phyloP scores from a whole-genome alignment of 2,329 filamentous ascomycete genomes.

The Aspergillus sergii region DNA sequence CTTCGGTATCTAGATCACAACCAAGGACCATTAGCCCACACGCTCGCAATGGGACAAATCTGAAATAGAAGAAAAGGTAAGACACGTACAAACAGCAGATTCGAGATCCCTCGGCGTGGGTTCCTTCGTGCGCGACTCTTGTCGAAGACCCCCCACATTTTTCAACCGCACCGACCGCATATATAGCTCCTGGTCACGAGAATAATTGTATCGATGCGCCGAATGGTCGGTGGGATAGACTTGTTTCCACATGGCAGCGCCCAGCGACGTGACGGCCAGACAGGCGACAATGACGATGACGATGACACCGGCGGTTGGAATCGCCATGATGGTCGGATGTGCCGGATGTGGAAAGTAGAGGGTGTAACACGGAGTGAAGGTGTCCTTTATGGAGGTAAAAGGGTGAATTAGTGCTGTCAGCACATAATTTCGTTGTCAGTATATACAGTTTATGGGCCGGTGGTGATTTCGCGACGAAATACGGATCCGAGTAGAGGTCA shows the following conservation, averaged over 20 bases:
- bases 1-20: background rate
- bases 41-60: too few species aligned
- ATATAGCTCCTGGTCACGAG: slow-evolving; percentile 34
- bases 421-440: background rate
- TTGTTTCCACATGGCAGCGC: slow-evolving; percentile 33
- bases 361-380: background rate
- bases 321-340: slow-evolving; percentile 17
- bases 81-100: background rate
- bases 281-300: slow-evolving; percentile 38
- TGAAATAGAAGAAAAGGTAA: too few species aligned
- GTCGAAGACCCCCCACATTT: slow-evolving; percentile 27
- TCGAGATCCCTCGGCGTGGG: slow-evolving; percentile 10
- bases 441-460: background rate
- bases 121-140: slow-evolving; percentile 21
- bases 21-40: background rate
- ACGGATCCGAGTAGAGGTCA: background rate
- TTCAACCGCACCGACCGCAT: slow-evolving; percentile 35
- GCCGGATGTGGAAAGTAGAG: background rate
- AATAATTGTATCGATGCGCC: slow-evolving; percentile 20
- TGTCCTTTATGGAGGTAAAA: background rate
- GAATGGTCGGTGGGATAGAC: slow-evolving; percentile 23
- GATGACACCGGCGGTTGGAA: slow-evolving; percentile 29
- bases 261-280: slow-evolving; percentile 30
- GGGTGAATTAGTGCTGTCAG: background rate
- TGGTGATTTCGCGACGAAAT: background rate